Conservation (phyloP, 2,329 filamentous ascomycete species). For the Alternaria arborescens region DNA sequence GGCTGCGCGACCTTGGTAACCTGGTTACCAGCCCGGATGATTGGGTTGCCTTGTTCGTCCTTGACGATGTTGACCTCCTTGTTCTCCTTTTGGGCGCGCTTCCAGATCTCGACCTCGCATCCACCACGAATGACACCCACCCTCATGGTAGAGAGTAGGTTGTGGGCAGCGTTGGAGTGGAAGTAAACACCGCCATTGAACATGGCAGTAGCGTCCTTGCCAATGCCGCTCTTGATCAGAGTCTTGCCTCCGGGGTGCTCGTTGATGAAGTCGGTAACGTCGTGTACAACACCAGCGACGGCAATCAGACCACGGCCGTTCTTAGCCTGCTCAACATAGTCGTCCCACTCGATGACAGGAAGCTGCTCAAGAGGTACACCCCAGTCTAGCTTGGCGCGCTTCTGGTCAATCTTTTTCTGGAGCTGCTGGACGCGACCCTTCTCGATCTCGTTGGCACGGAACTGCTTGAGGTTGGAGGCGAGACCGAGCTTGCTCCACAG, state of each 20-base stretch:
- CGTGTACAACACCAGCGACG: conserved; percentile 55
- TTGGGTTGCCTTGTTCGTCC: conserved; percentile 80
- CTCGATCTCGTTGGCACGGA: conserved; percentile 56
- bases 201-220: conserved; percentile 56
- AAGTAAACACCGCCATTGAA: conserved; percentile 57
- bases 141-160: conserved; percentile 55
- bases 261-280: conserved; percentile 54
- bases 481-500: conserved; percentile 55
- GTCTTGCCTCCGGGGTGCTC: conserved; percentile 56
- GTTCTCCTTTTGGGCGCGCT: conserved; percentile 55
- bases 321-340: conserved; percentile 54
- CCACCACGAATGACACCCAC: conserved; percentile 55
- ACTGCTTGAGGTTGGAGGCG: conserved; percentile 55
- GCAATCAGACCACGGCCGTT: conserved; percentile 54
- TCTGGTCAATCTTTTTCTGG: conserved; percentile 58
- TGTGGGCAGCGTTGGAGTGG: conserved; percentile 55
- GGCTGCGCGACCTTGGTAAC: conserved; percentile 84
- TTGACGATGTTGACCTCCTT: conserved; percentile 83
- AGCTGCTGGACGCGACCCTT: conserved; percentile 56
- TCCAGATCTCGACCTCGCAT: conserved; percentile 57
- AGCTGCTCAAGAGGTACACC: conserved; percentile 55
- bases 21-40: conserved; percentile 86
- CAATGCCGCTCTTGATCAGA: conserved; percentile 53
- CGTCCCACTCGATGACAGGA: conserved; percentile 56
- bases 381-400: conserved; percentile 55